Evolutionary conservation across 2,329 filamentous ascomycete species (phyloP).

Genomic region (Knufia fluminis): DNA sequence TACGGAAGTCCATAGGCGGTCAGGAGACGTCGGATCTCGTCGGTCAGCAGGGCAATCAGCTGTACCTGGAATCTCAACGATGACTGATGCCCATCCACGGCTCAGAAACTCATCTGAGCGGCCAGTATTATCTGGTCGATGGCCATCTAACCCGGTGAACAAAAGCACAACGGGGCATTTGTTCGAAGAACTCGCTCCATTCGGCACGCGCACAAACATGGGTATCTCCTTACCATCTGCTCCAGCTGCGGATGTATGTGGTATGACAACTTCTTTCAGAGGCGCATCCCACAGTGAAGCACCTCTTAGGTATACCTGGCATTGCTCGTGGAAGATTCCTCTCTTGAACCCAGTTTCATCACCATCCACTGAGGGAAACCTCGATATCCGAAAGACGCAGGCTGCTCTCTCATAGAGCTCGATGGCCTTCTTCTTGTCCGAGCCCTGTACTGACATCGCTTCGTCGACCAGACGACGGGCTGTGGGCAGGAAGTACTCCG

Average conservation of each 20-base stretch:
- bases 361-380: constrained; percentile 46
- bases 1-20: constrained; percentile 54
- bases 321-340: constrained; percentile 57
- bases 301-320: constrained; percentile 53
- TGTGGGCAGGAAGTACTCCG: constrained; percentile 50
- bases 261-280: constrained; percentile 31
- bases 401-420: constrained; percentile 63
- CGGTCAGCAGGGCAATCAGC: constrained; percentile 59
- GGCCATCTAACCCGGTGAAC: constrained; percentile 54
- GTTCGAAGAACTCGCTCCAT: constrained; percentile 23
- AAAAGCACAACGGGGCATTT: constrained; percentile 44
- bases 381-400: constrained; percentile 59
- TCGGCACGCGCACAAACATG: constrained; percentile 31
- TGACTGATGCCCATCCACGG: constrained; percentile 54
- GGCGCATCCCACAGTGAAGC: constrained; percentile 41
- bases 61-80: constrained; percentile 57
- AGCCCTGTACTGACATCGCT: constrained; percentile 42
- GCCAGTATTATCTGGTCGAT: constrained; percentile 53
- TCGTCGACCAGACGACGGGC: constrained; percentile 47
- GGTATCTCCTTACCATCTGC: constrained; percentile 32
- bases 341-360: constrained; percentile 41
- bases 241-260: constrained; percentile 29
- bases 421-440: constrained; percentile 44
- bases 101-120: constrained; percentile 53
- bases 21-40: constrained; percentile 48